A percentile compares a stretch with the other conserved stretches of the same genome.
These are phyloP conservation scores for Cyberlindnera nakhonratchasimensis DNA, from an alignment of 805 yeast species.

Conservation along the genomic window DNA sequence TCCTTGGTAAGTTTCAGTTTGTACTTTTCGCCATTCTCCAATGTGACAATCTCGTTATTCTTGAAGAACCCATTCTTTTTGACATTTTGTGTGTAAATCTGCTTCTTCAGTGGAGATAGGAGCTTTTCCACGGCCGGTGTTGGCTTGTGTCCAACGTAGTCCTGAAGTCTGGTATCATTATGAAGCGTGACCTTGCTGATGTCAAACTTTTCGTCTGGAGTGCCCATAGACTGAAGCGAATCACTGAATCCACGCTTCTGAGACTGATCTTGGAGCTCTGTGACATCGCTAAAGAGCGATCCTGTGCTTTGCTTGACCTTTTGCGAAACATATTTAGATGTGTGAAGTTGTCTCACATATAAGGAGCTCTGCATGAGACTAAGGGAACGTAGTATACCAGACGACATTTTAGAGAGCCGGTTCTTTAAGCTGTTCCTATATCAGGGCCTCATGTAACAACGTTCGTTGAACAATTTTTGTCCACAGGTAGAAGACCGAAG, in stretches of 20 bases:
- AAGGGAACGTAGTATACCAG: slow-evolving; percentile 5
- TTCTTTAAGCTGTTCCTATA: background rate
- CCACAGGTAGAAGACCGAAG: too few species aligned
- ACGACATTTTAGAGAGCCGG: background rate
- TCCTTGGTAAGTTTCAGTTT: slow-evolving; percentile 53
- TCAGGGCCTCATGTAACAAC: background rate
- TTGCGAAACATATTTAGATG: slow-evolving; percentile 5
- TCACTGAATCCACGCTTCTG: slow-evolving; percentile 25
- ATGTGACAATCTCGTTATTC: slow-evolving; percentile 49
- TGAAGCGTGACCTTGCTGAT: slow-evolving; percentile 30
- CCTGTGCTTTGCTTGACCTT: slow-evolving; percentile 9
- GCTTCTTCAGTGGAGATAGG: slow-evolving; percentile 67
- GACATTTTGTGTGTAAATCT: slow-evolving; percentile 61
- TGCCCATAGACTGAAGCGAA: slow-evolving; percentile 26
- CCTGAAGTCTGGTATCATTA: slow-evolving; percentile 41
- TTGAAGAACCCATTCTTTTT: slow-evolving; percentile 61
- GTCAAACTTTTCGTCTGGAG: slow-evolving; percentile 19
- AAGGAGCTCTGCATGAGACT: slow-evolving; percentile 2
- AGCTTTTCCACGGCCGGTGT: slow-evolving; percentile 51
- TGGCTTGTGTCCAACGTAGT: slow-evolving; percentile 47
- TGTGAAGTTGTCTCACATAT: slow-evolving; percentile 6
- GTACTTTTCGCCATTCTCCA: slow-evolving; percentile 43
- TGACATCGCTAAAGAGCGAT: slow-evolving; percentile 27
- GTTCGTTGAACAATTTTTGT: slow-evolving; percentile 1
- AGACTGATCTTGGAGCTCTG: slow-evolving; percentile 18